These are phyloP conservation scores for Stachybotrys echinatus DNA, from an alignment of 2,329 filamentous ascomycete genomes.

Conservation along the genomic window DNA sequence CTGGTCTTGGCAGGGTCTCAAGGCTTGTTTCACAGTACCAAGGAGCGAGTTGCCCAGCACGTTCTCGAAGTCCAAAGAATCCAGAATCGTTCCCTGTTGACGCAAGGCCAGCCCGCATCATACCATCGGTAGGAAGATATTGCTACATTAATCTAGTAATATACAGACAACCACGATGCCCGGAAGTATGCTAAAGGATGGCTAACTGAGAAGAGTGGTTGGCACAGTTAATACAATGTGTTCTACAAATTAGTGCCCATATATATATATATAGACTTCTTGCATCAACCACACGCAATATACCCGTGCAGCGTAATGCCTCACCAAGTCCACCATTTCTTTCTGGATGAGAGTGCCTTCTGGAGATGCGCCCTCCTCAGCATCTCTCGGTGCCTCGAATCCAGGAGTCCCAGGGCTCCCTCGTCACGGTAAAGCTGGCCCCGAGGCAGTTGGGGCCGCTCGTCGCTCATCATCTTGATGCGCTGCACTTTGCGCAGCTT, in stretches of 20 bases:
- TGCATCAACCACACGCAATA: too few species aligned
- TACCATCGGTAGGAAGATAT: too few species aligned
- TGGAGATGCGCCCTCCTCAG: slow-evolving; percentile 46
- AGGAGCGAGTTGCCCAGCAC: too few species aligned
- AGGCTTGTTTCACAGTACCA: too few species aligned
- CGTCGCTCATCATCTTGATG: slow-evolving; percentile 68
- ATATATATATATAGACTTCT: too few species aligned
- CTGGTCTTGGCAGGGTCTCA: neutral
- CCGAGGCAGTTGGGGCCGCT: slow-evolving; percentile 31
- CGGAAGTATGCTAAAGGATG: neutral
- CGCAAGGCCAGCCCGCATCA: too few species aligned
- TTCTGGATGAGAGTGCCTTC: slow-evolving; percentile 32
- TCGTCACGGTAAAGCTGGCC: slow-evolving; percentile 41
- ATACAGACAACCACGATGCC: neutral
- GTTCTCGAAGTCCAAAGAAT: too few species aligned
- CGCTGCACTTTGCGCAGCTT: slow-evolving; percentile 83
- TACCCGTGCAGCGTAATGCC: neutral
- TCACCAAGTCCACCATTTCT: slow-evolving; percentile 22
- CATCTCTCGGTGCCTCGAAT: slow-evolving; percentile 50
- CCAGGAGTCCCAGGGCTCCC: slow-evolving; percentile 43
- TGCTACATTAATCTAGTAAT: neutral
- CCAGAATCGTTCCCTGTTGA: too few species aligned
- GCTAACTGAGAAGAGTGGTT: too few species aligned
- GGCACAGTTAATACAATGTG: too few species aligned
- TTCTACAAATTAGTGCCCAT: too few species aligned